Evolutionary conservation across 179 eudicot species (phyloP).

Genomic region (Nepenthes alata): DNA sequence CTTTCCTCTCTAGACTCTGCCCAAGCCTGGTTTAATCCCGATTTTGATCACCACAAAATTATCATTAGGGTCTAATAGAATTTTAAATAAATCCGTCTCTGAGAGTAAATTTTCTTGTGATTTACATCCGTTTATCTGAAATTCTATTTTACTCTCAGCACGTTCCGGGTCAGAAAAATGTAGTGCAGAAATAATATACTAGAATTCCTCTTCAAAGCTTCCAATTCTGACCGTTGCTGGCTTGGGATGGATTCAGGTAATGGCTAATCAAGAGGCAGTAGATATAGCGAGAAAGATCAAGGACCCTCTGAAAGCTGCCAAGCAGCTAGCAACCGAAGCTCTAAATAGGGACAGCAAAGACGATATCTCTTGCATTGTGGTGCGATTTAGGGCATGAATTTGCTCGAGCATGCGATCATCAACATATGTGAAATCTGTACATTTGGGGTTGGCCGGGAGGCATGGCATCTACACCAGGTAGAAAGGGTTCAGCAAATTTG

Average conservation of each 20-base stretch:
- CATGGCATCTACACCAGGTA: background rate
- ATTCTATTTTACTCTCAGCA: too few relatives aligned
- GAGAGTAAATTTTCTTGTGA: too few relatives aligned
- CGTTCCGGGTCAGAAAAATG: too few relatives aligned
- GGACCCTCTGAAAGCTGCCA: constrained; percentile 34
- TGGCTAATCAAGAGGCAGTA: constrained; percentile 38
- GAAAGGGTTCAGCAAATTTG: background rate
- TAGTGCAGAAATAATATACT: too few relatives aligned
- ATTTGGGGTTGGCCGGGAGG: background rate
- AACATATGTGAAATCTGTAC: background rate
- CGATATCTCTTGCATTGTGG: constrained; percentile 43
- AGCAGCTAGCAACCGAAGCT: constrained; percentile 31
- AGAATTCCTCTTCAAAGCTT: too few relatives aligned
- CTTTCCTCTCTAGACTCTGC: too few relatives aligned
- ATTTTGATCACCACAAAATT: too few relatives aligned
- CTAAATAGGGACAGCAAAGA: constrained; percentile 39
- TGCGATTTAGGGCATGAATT: constrained; percentile 22
- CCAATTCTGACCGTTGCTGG: background rate
- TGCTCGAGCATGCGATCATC: background rate
- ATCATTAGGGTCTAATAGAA: too few relatives aligned
- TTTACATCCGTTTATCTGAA: too few relatives aligned
- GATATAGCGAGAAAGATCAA: constrained; percentile 25
- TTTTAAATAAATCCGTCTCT: too few relatives aligned
- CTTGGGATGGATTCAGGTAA: constrained; percentile 17
- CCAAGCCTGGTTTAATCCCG: too few relatives aligned